Conservation (phyloP, 345 rosid genomes). For the Boechera divaricarpa region DNA sequence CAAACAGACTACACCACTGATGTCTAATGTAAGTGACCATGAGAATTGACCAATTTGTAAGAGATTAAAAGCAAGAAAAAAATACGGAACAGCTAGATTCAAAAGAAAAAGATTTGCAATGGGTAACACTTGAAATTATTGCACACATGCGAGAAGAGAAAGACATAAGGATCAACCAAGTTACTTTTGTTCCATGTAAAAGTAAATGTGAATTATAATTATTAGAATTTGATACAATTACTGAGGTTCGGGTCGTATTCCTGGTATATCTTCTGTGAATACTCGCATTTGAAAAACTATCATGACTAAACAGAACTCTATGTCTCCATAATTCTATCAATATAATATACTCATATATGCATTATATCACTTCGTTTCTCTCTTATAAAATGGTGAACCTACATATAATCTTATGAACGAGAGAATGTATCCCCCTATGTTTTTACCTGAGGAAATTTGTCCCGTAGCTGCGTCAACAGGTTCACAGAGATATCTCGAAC, state of each 20-base stretch:
- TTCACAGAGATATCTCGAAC: conserved; percentile 84
- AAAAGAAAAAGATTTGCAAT: neutral
- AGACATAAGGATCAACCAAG: neutral
- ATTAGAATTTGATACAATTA: conserved; percentile 21
- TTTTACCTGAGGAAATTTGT: conserved; percentile 94
- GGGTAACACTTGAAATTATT: conserved; percentile 21
- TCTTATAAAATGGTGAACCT: conserved; percentile 33
- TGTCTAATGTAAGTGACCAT: conserved; percentile 8
- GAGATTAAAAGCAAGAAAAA: conserved; percentile 8
- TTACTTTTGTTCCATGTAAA: conserved; percentile 19
- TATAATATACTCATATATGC: conserved; percentile 6
- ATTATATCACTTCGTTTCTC: conserved; percentile 25
- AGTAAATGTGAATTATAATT: conserved; percentile 1
- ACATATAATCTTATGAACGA: conserved; percentile 2
- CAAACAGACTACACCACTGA: conserved; percentile 30
- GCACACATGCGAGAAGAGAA: conserved; percentile 9
- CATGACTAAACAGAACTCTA: conserved; percentile 19
- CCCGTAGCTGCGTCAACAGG: conserved; percentile 90
- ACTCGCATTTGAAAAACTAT: conserved; percentile 12
- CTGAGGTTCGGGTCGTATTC: conserved; percentile 25
- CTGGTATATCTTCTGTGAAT: conserved; percentile 9
- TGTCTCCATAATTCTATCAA: conserved; percentile 1
- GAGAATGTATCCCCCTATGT: conserved; percentile 23
- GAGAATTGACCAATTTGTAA: conserved; percentile 17
- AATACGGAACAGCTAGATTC: conserved; percentile 17